phyloP scores from a whole-genome alignment of 805 yeast genomes.

The Wickerhamomyces bovis region DNA sequence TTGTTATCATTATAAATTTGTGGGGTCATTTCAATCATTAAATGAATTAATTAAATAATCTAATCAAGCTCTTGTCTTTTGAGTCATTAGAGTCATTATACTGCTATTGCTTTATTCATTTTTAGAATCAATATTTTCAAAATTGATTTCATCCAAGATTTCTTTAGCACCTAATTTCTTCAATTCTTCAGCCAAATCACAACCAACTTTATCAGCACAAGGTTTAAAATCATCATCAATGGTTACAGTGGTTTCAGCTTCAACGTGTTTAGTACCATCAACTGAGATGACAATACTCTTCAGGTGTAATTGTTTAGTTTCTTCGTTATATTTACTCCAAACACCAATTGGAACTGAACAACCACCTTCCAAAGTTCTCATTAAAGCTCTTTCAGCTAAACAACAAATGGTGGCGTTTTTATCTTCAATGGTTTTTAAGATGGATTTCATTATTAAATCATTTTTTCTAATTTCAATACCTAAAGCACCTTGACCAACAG shows the following conservation, averaged over 20 bases:
- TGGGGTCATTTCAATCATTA: background rate
- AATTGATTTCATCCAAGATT: constrained; percentile 76
- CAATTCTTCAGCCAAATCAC: constrained; percentile 58
- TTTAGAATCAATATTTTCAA: constrained; percentile 45
- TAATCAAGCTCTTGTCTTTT: no score
- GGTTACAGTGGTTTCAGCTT: constrained; percentile 35
- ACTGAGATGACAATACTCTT: constrained; percentile 77
- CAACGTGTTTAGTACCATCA: constrained; percentile 70
- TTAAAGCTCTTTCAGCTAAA: constrained; percentile 78
- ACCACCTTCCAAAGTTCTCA: constrained; percentile 92
- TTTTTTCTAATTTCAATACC: constrained; percentile 82
- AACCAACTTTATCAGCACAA: constrained; percentile 72
- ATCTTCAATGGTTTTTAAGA: constrained; percentile 64
- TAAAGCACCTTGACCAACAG: constrained; percentile 98
- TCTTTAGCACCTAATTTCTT: constrained; percentile 73
- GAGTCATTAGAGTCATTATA: no score
- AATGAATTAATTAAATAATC: constrained; percentile 1
- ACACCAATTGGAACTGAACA: constrained; percentile 98
- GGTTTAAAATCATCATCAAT: constrained; percentile 34
- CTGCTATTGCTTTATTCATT: constrained; percentile 20
- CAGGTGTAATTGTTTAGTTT: constrained; percentile 41
- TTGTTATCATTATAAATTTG: background rate
- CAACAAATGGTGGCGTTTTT: constrained; percentile 66
- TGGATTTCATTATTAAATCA: constrained; percentile 51
- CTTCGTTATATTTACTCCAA: constrained; percentile 46